Conservation (phyloP, 2,329 filamentous ascomycete genomes). For the Aspergillus bombycis region DNA sequence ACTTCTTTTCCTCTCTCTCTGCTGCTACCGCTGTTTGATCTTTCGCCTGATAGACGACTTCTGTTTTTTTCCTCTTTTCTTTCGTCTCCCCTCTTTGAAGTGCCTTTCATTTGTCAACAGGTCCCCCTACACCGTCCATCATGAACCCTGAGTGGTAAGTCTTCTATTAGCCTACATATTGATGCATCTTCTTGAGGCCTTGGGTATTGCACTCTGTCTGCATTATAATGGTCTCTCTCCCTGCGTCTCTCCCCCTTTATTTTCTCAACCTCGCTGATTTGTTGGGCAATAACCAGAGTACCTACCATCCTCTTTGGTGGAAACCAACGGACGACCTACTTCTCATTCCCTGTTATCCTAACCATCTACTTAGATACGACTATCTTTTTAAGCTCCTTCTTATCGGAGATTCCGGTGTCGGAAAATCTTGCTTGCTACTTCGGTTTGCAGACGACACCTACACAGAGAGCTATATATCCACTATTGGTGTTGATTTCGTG, state of each 20-base stretch:
- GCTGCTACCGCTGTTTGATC: conserved; percentile 10
- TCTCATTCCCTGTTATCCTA: conserved; percentile 27
- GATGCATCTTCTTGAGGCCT: not conserved
- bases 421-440: conserved; percentile 98
- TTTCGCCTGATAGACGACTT: not conserved
- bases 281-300: conserved; percentile 6
- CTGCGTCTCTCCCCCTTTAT: not conserved
- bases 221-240: not conserved
- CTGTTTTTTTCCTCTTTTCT: not conserved
- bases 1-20: conserved; percentile 18
- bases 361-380: conserved; percentile 77
- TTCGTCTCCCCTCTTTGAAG: conserved; percentile 12
- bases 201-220: not conserved
- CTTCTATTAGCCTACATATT: conserved; percentile 14
- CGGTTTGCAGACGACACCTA: conserved; percentile 99
- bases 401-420: conserved; percentile 99
- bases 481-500: conserved; percentile 99
- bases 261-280: conserved; percentile 2
- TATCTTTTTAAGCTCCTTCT: conserved; percentile 99
- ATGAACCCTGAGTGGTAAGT: conserved; percentile 56
- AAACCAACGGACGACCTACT: not conserved
- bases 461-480: conserved; percentile 99
- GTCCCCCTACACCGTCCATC: conserved; percentile 30
- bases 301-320: not conserved
- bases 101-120: conserved; percentile 9